Conservation (phyloP, 2,329 filamentous ascomycete genomes). For the Colletotrichum agaves region DNA sequence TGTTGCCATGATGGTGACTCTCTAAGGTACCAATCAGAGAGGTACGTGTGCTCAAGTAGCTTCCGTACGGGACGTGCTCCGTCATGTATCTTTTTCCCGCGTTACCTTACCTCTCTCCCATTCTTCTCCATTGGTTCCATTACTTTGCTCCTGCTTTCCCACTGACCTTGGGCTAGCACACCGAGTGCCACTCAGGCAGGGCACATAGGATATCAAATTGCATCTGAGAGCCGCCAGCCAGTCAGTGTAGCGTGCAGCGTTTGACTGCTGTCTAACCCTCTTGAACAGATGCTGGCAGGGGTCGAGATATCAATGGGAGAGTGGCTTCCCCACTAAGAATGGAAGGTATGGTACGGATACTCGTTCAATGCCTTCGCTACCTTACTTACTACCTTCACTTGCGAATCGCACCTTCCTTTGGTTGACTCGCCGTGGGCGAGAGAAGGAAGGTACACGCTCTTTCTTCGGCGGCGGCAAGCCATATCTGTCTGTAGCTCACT, state of each 20-base stretch:
- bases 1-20: neutral
- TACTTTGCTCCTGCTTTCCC: neutral
- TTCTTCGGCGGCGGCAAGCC: slow-evolving; percentile 1
- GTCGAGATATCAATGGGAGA: slow-evolving; percentile 2
- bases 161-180: neutral
- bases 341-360: neutral
- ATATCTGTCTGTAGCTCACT: neutral
- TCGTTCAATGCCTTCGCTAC: too few relatives aligned
- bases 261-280: slow-evolving; percentile 10
- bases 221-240: slow-evolving; percentile 4
- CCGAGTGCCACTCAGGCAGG: too few relatives aligned
- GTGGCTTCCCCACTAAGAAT: slow-evolving; percentile 6
- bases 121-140: neutral
- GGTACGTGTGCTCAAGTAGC: slow-evolving; percentile 6
- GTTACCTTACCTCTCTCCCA: neutral
- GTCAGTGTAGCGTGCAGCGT: slow-evolving; percentile 22
- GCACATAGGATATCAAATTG: slow-evolving; percentile 5
- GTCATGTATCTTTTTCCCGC: slow-evolving; percentile 1
- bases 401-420: slow-evolving; percentile 16
- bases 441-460: neutral
- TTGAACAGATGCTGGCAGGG: slow-evolving; percentile 11
- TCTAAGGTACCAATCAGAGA: slow-evolving; percentile 4
- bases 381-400: neutral
- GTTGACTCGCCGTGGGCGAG: neutral
- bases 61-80: slow-evolving; percentile 16